These are phyloP conservation scores for Fraxinus latifolia DNA, from an alignment of 305 asterid species.

Conservation along the genomic window DNA sequence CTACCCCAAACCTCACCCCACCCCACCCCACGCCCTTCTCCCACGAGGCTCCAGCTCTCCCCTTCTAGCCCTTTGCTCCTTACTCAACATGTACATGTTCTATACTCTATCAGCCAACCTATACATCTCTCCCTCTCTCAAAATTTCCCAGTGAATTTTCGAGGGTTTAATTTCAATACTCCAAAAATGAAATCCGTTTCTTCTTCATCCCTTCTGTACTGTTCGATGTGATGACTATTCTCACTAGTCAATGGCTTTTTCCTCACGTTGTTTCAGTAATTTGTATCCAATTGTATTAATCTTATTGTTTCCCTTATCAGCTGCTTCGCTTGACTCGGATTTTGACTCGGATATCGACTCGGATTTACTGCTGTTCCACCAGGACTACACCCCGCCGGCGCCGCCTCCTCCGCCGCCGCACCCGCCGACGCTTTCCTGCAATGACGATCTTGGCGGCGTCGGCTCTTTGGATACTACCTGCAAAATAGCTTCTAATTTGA, in stretches of 20 bases:
- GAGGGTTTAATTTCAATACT: slow-evolving; percentile 24
- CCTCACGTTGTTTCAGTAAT: slow-evolving; percentile 21
- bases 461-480: slow-evolving; percentile 89
- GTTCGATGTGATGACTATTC: slow-evolving; percentile 48
- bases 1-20: neutral
- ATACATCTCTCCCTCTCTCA: neutral
- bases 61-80: neutral
- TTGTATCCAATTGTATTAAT: slow-evolving; percentile 24
- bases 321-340: slow-evolving; percentile 30
- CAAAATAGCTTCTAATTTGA: slow-evolving; percentile 64
- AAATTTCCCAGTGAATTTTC: slow-evolving; percentile 25
- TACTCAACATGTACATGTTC: slow-evolving; percentile 18
- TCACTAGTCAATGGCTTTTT: slow-evolving; percentile 36
- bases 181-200: slow-evolving; percentile 42
- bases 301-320: slow-evolving; percentile 18
- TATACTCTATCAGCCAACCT: slow-evolving; percentile 15
- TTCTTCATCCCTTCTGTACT: slow-evolving; percentile 22
- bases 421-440: slow-evolving; percentile 86
- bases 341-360: slow-evolving; percentile 45
- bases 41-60: neutral
- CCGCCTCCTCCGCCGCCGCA: slow-evolving; percentile 99
- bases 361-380: slow-evolving; percentile 59
- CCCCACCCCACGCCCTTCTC: neutral
- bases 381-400: slow-evolving; percentile 97
- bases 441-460: slow-evolving; percentile 82